Evolutionary conservation across 202 grass and related monocot genomes (phyloP).

Genomic region (Zizania palustris): DNA sequence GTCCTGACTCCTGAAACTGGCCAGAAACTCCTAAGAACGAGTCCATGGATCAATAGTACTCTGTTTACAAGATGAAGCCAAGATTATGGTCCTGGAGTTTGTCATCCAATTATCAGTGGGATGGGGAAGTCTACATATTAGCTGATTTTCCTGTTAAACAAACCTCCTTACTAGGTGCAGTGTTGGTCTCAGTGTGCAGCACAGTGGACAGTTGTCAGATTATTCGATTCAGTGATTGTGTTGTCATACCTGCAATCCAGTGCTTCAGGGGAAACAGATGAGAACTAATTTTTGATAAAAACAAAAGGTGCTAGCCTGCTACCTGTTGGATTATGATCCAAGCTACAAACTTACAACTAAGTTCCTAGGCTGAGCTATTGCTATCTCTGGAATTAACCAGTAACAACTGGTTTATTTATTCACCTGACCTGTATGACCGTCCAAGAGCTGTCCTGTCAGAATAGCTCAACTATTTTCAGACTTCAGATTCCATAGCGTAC

Average conservation of each 20-base stretch:
- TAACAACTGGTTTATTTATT: neutral
- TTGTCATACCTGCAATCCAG: neutral
- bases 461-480: neutral
- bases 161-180: neutral
- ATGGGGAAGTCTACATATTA: neutral
- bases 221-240: neutral
- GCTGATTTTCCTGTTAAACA: no score
- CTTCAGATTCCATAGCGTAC: neutral
- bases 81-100: neutral
- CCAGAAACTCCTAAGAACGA: neutral
- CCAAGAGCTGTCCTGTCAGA: neutral
- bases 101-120: neutral
- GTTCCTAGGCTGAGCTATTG: neutral
- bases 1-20: conserved; percentile 1
- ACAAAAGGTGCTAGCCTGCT: neutral
- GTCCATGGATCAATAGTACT: neutral
- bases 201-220: neutral
- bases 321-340: no score
- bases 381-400: neutral
- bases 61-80: neutral
- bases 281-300: neutral
- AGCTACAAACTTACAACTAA: no score
- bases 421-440: neutral
- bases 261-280: neutral
- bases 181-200: neutral